Evolutionary conservation across 805 yeast species (phyloP), one percentile per base, ranked within the genome.

Genomic region (Nakazawaea ishiwadae): DNA sequence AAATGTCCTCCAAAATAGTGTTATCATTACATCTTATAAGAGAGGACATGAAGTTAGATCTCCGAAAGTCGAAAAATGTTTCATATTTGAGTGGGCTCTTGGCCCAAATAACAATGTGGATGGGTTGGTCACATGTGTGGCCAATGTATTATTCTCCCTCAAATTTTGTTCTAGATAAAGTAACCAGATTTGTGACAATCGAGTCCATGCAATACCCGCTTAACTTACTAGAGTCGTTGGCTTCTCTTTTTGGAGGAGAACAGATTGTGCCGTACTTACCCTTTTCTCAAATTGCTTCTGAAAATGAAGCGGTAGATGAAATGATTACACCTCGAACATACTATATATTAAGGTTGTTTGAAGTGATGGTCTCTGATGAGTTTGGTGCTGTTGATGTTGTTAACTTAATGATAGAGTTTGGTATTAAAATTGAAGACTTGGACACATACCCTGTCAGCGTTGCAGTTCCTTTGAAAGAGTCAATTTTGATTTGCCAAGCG

Each of bases 91-190:
- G 83, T 0, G 19, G 62, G 1, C 56, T 89, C 17, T 57, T 89
- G n/a, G 65, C 80, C 0, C 83, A 81, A 48, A 54, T 85, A 11
- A 71, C 82, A 0, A 50, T 66, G 10, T 77, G 86, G 80, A 75
- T 82, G 77, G 79, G 84, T 5, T 85, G 96, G 95, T 74, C 81
- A 9, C 77, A 68, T 1, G 44, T 51, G 0, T 85, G 96, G 96
- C 55, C 62, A 17, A 51, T 59, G 1, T 79, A 77, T 49, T 87
- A 89, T 54, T 3, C 26, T 23, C 10, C 26, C 10, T 64, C 66
- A 5, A 40, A 37, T 1, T 40, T 37, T 1, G 24, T 32, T 2
- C 50, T 78, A 5, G 81, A 75, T 48, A 49, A 51, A 14, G 51
- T 56, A 1, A 59, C 68, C 2, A 62, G 65, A 30, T 65, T 78